Base-by-base conservation (phyloP, 169 alveolate species). In the Theileria annulata region DNA sequence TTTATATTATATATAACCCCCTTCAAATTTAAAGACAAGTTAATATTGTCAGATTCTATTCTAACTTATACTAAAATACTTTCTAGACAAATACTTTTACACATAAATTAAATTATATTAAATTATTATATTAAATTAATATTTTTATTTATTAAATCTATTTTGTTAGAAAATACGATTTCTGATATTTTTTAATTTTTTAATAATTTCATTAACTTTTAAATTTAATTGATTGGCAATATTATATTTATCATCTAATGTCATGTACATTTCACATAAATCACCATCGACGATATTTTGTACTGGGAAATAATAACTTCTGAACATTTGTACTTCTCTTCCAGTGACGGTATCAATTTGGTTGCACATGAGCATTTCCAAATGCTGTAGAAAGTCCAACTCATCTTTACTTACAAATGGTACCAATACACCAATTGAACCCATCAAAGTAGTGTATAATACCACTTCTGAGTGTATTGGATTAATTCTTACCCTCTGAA, bases 281-380 rank as follows among this genome's bases (percentile, higher is more conserved):
- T 97, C 99, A 17, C 99, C 99, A 91, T 98, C 99, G 60, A 98
- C 94, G 48, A 98, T 97, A 75, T 95, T 88, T 92, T 93, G 95
- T 42, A 94, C 95, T 33, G 96, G 96, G 73, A 80, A 85, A 71
- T 92, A 91, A 77, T 86, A 92, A 56, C 95, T 90, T 56, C 96
- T 92, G 85, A 85, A 94, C 85, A 94, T 81, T 60, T 86, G 80
- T 70, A 93, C 97, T 62, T 94, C 97, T 47, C 96, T 81, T 9
- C 96, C 95, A 30, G 96, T 93, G 10, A 97, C 91, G 0, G 99
- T 97, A 47, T 95, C 96, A 56, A 92, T 88, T 87, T 97, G 99
- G n/a, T 95, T 93, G 71, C 99, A 93, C 91, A 97, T 79, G 75
- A 96, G 93, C 98, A 98, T 96, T 91, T 98, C 99, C 87, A 98